Evolutionary conservation across 2,329 filamentous ascomycete species (phyloP).

Genomic region (Alternaria dauci): DNA sequence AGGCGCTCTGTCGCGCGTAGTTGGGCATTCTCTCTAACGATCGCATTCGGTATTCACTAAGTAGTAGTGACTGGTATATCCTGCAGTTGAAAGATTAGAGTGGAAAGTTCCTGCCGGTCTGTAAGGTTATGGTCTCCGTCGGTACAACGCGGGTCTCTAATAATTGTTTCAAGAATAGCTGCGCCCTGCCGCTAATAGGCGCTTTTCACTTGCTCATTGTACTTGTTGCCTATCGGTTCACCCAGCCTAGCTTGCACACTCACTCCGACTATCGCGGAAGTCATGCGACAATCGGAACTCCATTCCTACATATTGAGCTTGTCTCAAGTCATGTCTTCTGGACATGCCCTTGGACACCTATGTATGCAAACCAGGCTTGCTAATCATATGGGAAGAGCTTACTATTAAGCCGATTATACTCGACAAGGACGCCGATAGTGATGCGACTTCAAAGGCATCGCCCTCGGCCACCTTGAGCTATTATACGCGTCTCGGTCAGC

Average conservation of each 20-base stretch:
- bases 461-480: background rate
- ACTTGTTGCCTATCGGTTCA: background rate
- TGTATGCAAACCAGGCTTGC: too few species aligned
- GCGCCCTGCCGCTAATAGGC: background rate
- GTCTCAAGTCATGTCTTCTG: background rate
- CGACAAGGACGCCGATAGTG: background rate
- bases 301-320: background rate
- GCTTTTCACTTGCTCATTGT: background rate
- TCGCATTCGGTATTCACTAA: background rate
- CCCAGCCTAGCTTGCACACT: background rate
- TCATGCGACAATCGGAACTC: background rate
- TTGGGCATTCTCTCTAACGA: conserved; percentile 8
- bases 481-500: background rate
- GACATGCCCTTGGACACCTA: background rate
- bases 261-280: background rate
- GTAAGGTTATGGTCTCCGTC: background rate
- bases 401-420: too few species aligned
- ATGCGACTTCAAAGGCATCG: background rate
- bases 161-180: background rate
- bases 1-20: conserved; percentile 7
- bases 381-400: too few species aligned
- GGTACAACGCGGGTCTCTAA: background rate
- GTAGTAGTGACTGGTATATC: background rate
- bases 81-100: background rate
- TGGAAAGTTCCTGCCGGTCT: background rate